A percentile compares a stretch with the other conserved stretches of the same genome.
Evolutionary conservation across 768 basidiomycete species (phyloP).

Genomic region (Lactarius trivialis): DNA sequence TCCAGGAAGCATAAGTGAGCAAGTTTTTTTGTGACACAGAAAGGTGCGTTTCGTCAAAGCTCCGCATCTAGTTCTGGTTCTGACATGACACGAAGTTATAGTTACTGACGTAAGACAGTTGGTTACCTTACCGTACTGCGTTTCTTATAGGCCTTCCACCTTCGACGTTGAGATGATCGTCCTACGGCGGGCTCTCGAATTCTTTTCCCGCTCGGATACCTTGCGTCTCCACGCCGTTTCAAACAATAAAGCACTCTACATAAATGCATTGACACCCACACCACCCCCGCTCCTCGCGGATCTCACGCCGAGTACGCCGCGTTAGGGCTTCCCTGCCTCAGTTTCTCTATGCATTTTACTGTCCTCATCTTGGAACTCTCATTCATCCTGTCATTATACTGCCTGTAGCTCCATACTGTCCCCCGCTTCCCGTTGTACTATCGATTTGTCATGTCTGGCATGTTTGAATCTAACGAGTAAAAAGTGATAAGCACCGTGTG

Average conservation of each 20-base stretch:
- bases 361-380: not conserved
- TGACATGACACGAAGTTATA: not conserved
- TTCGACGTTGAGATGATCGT: not conserved
- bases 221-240: not conserved
- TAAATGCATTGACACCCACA: not conserved
- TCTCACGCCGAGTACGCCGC: not conserved
- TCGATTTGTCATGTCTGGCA: not conserved
- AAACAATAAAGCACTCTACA: not conserved
- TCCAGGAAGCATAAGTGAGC: slow-evolving; percentile 15
- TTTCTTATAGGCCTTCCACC: not conserved
- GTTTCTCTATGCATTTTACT: not conserved
- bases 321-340: not conserved
- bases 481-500: not conserved
- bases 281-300: not conserved
- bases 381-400: not conserved
- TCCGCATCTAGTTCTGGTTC: not conserved
- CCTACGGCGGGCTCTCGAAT: not conserved
- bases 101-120: slow-evolving; percentile 1
- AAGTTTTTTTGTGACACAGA: not conserved
- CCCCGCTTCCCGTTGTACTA: not conserved
- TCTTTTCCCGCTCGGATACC: not conserved
- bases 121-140: not conserved
- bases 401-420: slow-evolving; percentile 6
- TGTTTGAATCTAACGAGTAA: slow-evolving; percentile 4
- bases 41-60: slow-evolving; percentile 3